These are phyloP conservation scores for Vigna angularis DNA, from an alignment of 306 rosid species.

Conservation along the genomic window DNA sequence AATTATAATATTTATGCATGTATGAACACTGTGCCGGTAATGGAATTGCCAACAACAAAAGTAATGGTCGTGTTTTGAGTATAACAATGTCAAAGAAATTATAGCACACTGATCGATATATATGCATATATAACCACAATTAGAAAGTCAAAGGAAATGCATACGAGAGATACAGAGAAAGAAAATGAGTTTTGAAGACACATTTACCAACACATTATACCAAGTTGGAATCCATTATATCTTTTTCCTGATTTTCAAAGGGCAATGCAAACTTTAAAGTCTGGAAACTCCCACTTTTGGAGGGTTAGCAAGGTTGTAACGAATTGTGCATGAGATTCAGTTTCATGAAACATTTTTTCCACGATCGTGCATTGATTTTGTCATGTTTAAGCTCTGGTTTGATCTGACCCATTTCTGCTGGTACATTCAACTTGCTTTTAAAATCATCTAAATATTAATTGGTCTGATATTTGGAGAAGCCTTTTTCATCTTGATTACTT, in stretches of 20 bases:
- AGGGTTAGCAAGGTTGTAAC: constrained; percentile 17
- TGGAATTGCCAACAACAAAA: not conserved
- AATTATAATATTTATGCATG: not conserved
- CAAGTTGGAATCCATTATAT: not conserved
- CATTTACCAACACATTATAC: constrained; percentile 4
- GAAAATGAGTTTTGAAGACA: not conserved
- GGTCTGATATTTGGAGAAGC: constrained; percentile 45
- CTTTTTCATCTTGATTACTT: constrained; percentile 34
- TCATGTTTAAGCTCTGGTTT: constrained; percentile 43
- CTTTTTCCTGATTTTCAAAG: constrained; percentile 21
- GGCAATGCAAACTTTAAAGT: constrained; percentile 31
- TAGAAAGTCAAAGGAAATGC: constrained; percentile 6
- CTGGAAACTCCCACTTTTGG: constrained; percentile 42
- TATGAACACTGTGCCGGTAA: not conserved
- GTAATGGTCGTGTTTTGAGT: too few relatives aligned
- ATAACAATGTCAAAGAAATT: too few relatives aligned
- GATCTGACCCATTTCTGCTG: constrained; percentile 30
- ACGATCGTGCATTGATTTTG: constrained; percentile 32
- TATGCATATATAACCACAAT: not conserved
- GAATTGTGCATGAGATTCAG: constrained; percentile 37
- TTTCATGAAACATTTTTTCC: constrained; percentile 41
- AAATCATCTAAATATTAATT: constrained; percentile 33
- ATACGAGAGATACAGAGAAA: not conserved
- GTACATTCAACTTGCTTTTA: constrained; percentile 38
- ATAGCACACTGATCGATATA: not conserved